Conservation (phyloP, 2,329 filamentous ascomycete species). For the Diaporthe nobilis region DNA sequence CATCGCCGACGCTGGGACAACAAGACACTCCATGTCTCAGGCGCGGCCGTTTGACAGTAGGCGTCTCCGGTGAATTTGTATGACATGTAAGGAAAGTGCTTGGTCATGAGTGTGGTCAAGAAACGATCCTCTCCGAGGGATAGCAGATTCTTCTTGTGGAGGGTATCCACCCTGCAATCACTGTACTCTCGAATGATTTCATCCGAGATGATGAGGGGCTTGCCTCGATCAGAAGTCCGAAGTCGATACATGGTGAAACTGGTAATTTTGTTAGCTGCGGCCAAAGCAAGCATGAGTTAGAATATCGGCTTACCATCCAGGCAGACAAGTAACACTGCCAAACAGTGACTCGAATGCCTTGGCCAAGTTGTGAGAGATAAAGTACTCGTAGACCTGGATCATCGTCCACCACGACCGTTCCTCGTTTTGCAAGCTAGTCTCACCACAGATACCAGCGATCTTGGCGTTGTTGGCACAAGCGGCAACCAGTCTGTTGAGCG, state of each 20-base stretch:
- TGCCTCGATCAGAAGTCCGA: slow-evolving; percentile 92
- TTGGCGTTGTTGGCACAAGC: slow-evolving; percentile 94
- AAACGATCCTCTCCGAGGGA: slow-evolving; percentile 97
- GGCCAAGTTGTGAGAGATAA: slow-evolving; percentile 95
- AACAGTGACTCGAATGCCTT: slow-evolving; percentile 99
- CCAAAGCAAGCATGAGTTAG: slow-evolving; percentile 19
- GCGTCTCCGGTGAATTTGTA: slow-evolving; percentile 97
- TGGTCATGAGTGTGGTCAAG: slow-evolving; percentile 97
- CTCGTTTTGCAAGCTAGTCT: slow-evolving; percentile 96
- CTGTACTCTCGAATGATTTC: slow-evolving; percentile 89
- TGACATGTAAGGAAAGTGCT: slow-evolving; percentile 94
- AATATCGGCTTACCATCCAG: slow-evolving; percentile 85
- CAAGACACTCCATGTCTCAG: slow-evolving; percentile 93
- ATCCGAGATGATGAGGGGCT: slow-evolving; percentile 93
- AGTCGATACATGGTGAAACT: slow-evolving; percentile 99
- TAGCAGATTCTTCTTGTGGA: slow-evolving; percentile 96
- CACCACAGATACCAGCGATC: slow-evolving; percentile 97
- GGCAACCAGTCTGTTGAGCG: slow-evolving; percentile 91
- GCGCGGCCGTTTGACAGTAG: slow-evolving; percentile 92
- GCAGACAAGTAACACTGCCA: slow-evolving; percentile 97
- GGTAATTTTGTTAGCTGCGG: slow-evolving; percentile 53
- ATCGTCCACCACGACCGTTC: slow-evolving; percentile 98
- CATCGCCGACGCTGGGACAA: slow-evolving; percentile 98
- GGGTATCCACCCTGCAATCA: slow-evolving; percentile 89
- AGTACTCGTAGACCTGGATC: slow-evolving; percentile 99